Evolutionary conservation across 1,284 basidiomycete genomes (phyloP).

Genomic region (Anthracocystis setariae): DNA sequence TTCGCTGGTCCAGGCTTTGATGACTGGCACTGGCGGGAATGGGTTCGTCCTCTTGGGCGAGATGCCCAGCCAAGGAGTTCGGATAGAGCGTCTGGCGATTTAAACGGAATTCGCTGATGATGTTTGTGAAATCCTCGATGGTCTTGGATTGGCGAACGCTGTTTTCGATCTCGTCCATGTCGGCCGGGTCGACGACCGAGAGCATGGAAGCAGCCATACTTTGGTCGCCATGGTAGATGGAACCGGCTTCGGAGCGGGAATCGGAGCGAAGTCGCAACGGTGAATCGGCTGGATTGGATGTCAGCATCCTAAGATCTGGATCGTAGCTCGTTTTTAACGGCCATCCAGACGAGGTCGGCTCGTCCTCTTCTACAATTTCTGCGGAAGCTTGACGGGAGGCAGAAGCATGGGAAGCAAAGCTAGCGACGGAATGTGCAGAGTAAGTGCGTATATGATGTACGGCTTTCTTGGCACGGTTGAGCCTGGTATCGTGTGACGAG

Average conservation of each 20-base stretch:
- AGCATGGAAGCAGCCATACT: conserved; percentile 43
- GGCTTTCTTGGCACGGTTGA: conserved; percentile 37
- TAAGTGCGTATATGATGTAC: conserved; percentile 43
- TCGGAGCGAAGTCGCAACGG: conserved; percentile 14
- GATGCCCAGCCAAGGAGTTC: conserved; percentile 29
- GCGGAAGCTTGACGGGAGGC: conserved; percentile 24
- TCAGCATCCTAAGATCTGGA: conserved; percentile 12
- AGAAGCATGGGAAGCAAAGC: conserved; percentile 41
- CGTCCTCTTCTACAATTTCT: conserved; percentile 37
- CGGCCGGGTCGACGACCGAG: conserved; percentile 29
- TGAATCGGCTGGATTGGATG: conserved; percentile 9
- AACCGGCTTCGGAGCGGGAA: conserved; percentile 33
- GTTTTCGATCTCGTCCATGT: conserved; percentile 54
- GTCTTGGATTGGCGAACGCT: conserved; percentile 55
- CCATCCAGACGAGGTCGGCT: conserved; percentile 16
- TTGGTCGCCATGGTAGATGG: conserved; percentile 27
- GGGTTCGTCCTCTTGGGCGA: conserved; percentile 4
- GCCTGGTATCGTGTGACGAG: conserved; percentile 23
- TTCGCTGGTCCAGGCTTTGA: conserved; percentile 36
- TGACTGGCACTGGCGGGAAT: conserved; percentile 24
- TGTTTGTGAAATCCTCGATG: conserved; percentile 63
- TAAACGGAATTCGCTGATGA: conserved; percentile 61
- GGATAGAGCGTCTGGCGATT: conserved; percentile 46
- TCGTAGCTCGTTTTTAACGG: background rate
- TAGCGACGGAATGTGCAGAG: conserved; percentile 32